These are phyloP conservation scores for Monosporascus sp. DNA, from an alignment of 2,329 filamentous ascomycete species.

Conservation along the genomic window DNA sequence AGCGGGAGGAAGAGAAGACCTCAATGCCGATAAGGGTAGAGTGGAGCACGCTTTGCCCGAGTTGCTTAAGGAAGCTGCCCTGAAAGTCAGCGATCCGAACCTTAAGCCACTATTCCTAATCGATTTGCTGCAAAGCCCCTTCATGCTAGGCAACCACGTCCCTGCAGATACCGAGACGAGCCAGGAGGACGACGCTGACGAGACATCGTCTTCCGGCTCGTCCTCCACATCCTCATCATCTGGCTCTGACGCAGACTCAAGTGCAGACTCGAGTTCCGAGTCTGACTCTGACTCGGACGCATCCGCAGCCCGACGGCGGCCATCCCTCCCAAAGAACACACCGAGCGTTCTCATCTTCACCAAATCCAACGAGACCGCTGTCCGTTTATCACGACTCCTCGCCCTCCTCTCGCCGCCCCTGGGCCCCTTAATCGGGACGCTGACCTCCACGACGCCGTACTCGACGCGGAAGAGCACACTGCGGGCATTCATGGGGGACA, in stretches of 20 bases:
- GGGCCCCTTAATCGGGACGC: constrained; percentile 56
- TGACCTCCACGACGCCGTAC: constrained; percentile 75
- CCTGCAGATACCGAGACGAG: constrained; percentile 5
- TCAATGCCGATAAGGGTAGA: constrained; percentile 33
- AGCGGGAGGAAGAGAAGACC: constrained; percentile 25
- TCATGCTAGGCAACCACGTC: constrained; percentile 32
- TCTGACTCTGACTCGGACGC: constrained; percentile 22
- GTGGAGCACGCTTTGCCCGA: constrained; percentile 55
- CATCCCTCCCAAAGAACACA: constrained; percentile 8
- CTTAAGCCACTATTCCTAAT: constrained; percentile 84
- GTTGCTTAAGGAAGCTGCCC: constrained; percentile 57
- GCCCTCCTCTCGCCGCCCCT: constrained; percentile 59
- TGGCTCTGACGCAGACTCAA: constrained; percentile 30
- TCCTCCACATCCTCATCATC: constrained; percentile 5
- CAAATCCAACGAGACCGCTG: constrained; percentile 80
- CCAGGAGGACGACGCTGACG: constrained; percentile 24
- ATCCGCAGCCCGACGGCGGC: background rate
- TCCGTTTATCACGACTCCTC: constrained; percentile 80
- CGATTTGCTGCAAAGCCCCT: constrained; percentile 60
- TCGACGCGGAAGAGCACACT: constrained; percentile 64
- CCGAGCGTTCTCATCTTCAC: constrained; percentile 74
- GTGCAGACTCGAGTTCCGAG: constrained; percentile 28
- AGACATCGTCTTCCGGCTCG: constrained; percentile 27
- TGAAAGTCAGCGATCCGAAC: constrained; percentile 64
- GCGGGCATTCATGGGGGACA: constrained; percentile 57